Evolutionary conservation across 2,329 filamentous ascomycete species (phyloP).

Genomic region (Verticillium nonalfalfae): DNA sequence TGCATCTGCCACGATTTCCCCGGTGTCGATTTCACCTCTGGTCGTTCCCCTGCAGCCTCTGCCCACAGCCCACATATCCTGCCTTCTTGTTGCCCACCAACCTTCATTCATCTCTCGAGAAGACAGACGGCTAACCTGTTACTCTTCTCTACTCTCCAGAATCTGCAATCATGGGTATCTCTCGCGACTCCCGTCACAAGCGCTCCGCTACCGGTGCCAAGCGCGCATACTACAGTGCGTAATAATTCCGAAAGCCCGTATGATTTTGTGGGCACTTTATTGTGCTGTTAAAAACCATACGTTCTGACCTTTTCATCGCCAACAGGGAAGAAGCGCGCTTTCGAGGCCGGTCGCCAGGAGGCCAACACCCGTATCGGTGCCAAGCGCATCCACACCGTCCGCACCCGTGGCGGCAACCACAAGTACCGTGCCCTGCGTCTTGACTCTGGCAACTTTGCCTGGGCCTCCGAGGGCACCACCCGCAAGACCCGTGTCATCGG

Average conservation of each 20-base stretch:
- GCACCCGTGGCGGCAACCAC: slow-evolving; percentile 96
- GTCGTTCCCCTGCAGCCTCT: background rate
- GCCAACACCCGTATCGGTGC: slow-evolving; percentile 98
- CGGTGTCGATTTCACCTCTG: background rate
- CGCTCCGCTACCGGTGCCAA: slow-evolving; percentile 98
- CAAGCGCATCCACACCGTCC: slow-evolving; percentile 95
- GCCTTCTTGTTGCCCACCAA: background rate
- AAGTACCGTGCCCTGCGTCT: slow-evolving; percentile 99
- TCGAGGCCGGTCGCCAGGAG: slow-evolving; percentile 99
- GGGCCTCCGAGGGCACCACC: slow-evolving; percentile 95
- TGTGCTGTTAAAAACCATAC: slow-evolving; percentile 43
- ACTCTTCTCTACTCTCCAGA: slow-evolving; percentile 33
- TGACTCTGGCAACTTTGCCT: slow-evolving; percentile 98
- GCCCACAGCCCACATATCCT: background rate
- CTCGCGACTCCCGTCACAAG: slow-evolving; percentile 99
- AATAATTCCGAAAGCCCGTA: slow-evolving; percentile 61
- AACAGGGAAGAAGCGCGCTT: slow-evolving; percentile 91
- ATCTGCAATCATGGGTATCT: slow-evolving; percentile 96
- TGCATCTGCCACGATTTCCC: background rate
- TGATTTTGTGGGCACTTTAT: slow-evolving; percentile 28
- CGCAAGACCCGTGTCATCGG: slow-evolving; percentile 99
- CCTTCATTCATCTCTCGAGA: background rate
- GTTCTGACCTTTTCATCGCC: slow-evolving; percentile 62
- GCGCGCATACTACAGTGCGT: slow-evolving; percentile 84
- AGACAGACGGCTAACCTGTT: background rate